Conservation (phyloP, 108 stramenopile genomes). For the Cyclostephanos tholiformis region DNA sequence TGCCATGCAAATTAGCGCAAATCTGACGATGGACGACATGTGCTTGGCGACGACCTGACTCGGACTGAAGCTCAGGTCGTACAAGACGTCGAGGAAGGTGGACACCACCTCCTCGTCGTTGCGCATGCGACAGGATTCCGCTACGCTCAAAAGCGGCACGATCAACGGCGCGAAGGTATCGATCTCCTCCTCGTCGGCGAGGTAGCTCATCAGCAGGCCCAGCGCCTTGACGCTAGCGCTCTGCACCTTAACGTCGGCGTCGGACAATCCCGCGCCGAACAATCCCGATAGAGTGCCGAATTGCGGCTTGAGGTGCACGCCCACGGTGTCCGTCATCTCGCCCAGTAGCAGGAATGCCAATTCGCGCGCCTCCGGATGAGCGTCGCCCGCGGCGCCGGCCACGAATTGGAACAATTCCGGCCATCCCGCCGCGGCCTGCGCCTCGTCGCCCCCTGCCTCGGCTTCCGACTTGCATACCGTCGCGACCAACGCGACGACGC, state of each 20-base stretch:
- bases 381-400: conserved; percentile 59
- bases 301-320: conserved; percentile 76
- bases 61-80: conserved; percentile 81
- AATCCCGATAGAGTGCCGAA: conserved; percentile 75
- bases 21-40: conserved; percentile 70
- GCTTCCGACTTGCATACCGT: conserved; percentile 71
- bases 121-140: conserved; percentile 63
- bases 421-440: conserved; percentile 65
- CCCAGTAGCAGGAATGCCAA: conserved; percentile 89
- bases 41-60: conserved; percentile 57
- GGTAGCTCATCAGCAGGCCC: conserved; percentile 74
- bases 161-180: conserved; percentile 77
- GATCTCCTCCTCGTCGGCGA: conserved; percentile 77
- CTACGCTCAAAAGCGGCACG: conserved; percentile 78
- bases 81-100: conserved; percentile 87
- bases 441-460: conserved; percentile 37
- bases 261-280: conserved; percentile 71
- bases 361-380: conserved; percentile 82
- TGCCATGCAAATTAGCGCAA: conserved; percentile 65
- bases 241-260: conserved; percentile 74
- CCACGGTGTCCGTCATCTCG: conserved; percentile 95
- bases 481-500: conserved; percentile 79
- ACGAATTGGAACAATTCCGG: conserved; percentile 85
- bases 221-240: conserved; percentile 84
- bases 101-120: conserved; percentile 81